Base-by-base conservation (phyloP, 2,329 filamentous ascomycete genomes). In the Exophiala bonariae region DNA sequence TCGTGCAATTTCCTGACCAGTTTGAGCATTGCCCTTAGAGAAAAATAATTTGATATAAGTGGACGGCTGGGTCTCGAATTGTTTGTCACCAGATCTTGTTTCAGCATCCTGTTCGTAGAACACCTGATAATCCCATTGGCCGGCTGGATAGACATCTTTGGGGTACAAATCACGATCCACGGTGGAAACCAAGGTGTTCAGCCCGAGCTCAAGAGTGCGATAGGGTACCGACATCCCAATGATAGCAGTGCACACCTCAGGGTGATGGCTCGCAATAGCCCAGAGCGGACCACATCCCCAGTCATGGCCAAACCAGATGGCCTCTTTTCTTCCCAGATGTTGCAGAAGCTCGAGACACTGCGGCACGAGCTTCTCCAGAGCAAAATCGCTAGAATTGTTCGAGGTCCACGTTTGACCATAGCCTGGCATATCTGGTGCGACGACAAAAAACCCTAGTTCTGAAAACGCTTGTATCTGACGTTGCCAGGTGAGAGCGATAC, bases 111-210 rank as follows among this genome's bases (percentile, higher is more conserved):
- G 33, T 32, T 48, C 45, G 39, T 48, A 48, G 14, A 36, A 41
- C 2, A 36, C 20, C 18, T 36, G 30, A 28, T 48, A 48, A 31
- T 43, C 40, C 31, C 31, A 48, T 22, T 43, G 45, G 1, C 38
- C 45, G 2, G 20, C 20, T 1, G 45, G 39, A 34, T 66, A 74
- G 49, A 73, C 37, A 22, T 69, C 66, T 10, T 58, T 62, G 0
- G 74, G 74, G 49, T 77, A 77, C 6, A 74, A 41, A 1, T 71
- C 64, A 8, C 73, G 66, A 54, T 76, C 67, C 3, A 72, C 56
- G 1, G 61, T 36, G 1, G 61, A 57, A 6, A 71, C 37, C 4
- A 68, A 42, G 6, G 59, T 51, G 0, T 69, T 61, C 19, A 72
- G 54, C 1, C 73, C 73, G 3, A 65, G 47, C 48, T 74, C 73